Evolutionary conservation across 441 rosid genomes (phyloP).

Genomic region (Arabidopsis hybrid): DNA sequence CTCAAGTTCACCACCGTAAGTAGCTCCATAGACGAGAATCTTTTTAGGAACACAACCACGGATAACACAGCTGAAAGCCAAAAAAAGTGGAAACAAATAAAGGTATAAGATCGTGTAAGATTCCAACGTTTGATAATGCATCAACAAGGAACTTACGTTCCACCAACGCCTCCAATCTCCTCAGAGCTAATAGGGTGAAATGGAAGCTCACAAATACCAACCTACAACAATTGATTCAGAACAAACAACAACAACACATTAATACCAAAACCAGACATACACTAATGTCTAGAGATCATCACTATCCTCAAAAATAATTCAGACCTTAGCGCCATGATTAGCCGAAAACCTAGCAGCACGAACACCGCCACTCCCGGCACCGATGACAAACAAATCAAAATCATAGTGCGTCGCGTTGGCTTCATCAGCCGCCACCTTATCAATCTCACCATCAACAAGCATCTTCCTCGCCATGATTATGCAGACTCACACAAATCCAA

Average conservation of each 20-base stretch:
- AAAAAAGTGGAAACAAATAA: constrained; percentile 26
- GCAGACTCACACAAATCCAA: no score
- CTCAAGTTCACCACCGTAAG: constrained; percentile 91
- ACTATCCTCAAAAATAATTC: not conserved
- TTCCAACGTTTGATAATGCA: not conserved
- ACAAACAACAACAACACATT: constrained; percentile 7
- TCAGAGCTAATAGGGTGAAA: constrained; percentile 98
- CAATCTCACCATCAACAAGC: constrained; percentile 77
- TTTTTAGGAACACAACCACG: constrained; percentile 99
- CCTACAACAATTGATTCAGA: constrained; percentile 52
- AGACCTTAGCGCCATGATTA: constrained; percentile 87
- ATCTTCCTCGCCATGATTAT: constrained; percentile 84
- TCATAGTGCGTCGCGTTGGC: constrained; percentile 52
- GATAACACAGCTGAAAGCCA: constrained; percentile 77
- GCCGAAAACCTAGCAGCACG: constrained; percentile 96
- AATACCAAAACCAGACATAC: not conserved
- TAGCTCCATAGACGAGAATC: constrained; percentile 91
- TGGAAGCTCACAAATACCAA: constrained; percentile 97
- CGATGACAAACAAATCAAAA: constrained; percentile 93
- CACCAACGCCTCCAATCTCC: constrained; percentile 95
- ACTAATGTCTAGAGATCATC: not conserved
- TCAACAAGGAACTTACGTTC: constrained; percentile 76
- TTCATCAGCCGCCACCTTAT: constrained; percentile 48
- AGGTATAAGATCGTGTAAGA: not conserved
- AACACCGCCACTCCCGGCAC: constrained; percentile 99